These are phyloP conservation scores for Microbotryum intermedium DNA, from an alignment of 1,284 basidiomycete genomes.

Conservation along the genomic window DNA sequence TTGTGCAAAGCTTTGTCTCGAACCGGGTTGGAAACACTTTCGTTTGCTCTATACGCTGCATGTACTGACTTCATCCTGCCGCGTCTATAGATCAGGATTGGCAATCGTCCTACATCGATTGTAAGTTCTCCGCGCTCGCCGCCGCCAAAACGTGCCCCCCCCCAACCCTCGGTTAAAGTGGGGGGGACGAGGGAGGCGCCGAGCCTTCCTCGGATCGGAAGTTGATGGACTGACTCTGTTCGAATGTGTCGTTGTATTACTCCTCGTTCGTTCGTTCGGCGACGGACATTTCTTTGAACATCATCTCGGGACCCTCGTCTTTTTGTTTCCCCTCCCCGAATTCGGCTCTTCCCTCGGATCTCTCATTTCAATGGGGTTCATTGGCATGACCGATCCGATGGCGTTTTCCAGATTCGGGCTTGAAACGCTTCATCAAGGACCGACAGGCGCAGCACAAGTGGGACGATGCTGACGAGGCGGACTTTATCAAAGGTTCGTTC, in stretches of 20 bases:
- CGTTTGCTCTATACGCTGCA: no score
- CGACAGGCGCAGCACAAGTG: slow-evolving; percentile 54
- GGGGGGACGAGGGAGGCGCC: no score
- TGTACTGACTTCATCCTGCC: no score
- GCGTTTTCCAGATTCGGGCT: slow-evolving; percentile 42
- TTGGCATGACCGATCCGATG: background rate
- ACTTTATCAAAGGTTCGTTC: slow-evolving; percentile 56
- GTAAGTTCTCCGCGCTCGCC: slow-evolving; percentile 1
- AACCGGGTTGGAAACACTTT: no score
- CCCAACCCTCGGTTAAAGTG: no score
- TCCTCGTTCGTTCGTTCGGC: no score
- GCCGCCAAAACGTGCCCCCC: background rate
- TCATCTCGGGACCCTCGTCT: background rate
- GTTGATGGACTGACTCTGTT: no score
- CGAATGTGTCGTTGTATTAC: no score
- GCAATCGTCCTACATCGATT: slow-evolving; percentile 29
- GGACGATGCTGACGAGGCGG: slow-evolving; percentile 67
- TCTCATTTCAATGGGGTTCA: background rate
- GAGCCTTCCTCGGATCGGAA: no score
- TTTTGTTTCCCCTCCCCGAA: background rate
- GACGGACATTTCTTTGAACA: no score
- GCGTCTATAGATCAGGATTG: slow-evolving; percentile 28
- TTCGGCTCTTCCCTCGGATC: background rate
- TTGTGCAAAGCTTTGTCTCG: no score
- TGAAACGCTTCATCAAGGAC: slow-evolving; percentile 85